These are phyloP conservation scores for Podaxis pistillaris DNA, from an alignment of 768 basidiomycete genomes.

Conservation along the genomic window DNA sequence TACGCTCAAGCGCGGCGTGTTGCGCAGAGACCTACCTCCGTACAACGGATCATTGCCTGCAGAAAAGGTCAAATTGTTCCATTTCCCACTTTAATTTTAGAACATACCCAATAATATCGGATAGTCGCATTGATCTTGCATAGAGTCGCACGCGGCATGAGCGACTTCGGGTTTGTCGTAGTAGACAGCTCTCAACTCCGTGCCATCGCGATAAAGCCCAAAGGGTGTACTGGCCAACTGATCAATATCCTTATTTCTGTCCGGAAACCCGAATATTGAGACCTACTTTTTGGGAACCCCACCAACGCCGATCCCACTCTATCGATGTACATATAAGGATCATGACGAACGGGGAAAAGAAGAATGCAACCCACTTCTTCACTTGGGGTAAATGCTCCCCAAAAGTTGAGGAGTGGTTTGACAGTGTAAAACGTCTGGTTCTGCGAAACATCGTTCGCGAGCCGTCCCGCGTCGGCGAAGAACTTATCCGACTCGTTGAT, in stretches of 20 bases:
- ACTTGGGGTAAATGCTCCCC: constrained; percentile 78
- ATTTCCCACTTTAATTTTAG: background rate
- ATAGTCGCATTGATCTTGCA: constrained; percentile 68
- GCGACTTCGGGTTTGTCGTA: constrained; percentile 68
- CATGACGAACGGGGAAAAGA: background rate
- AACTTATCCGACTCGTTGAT: constrained; percentile 59
- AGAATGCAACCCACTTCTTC: constrained; percentile 48
- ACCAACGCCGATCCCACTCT: constrained; percentile 73
- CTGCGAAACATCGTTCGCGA: constrained; percentile 66
- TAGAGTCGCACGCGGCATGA: constrained; percentile 60
- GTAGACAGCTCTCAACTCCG: constrained; percentile 72
- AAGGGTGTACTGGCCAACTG: constrained; percentile 55
- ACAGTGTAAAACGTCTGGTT: constrained; percentile 81
- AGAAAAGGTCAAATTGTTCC: background rate
- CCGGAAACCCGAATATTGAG: background rate
- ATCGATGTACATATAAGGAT: constrained; percentile 1
- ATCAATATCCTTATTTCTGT: background rate
- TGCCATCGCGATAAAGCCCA: constrained; percentile 76
- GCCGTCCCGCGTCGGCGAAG: constrained; percentile 58
- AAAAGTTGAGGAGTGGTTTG: constrained; percentile 74
- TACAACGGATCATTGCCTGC: constrained; percentile 77
- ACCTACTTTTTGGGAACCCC: constrained; percentile 68
- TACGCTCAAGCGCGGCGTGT: background rate
- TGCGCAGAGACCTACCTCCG: constrained; percentile 51
- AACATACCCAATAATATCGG: constrained; percentile 67